Percentiles rank a stretch among this genome's conserved stretches.
Conservation (phyloP, 371 early-diverging fungal species). For the Quaeritorhiza haematococci region DNA sequence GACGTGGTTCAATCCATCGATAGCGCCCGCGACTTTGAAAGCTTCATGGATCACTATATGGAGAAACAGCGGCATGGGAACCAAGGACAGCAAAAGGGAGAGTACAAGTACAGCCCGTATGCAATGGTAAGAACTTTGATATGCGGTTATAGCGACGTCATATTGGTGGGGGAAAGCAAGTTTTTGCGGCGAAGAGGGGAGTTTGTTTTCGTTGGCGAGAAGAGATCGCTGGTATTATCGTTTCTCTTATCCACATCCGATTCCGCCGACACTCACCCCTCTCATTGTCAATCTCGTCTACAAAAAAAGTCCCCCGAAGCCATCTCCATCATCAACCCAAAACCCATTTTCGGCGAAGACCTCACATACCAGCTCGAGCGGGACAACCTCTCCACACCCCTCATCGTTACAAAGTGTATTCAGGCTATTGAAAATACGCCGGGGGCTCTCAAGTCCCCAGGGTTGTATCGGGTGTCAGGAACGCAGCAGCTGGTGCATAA, state of each 20-base stretch:
- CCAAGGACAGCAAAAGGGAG: conserved; percentile 20
- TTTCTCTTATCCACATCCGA: too few species aligned
- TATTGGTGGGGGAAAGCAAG: too few species aligned
- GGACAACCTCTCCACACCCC: conserved; percentile 64
- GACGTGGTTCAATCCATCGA: conserved; percentile 53
- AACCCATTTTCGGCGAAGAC: conserved; percentile 64
- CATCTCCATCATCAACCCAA: conserved; percentile 51
- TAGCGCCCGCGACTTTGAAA: conserved; percentile 35
- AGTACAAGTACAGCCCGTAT: conserved; percentile 28
- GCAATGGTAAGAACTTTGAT: background rate
- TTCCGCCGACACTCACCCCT: too few species aligned
- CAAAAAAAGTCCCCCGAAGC: conserved; percentile 56
- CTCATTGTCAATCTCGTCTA: too few species aligned
- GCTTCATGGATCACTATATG: conserved; percentile 18
- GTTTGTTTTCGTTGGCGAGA: too few species aligned
- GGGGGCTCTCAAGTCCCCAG: conserved; percentile 46
- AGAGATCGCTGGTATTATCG: too few species aligned
- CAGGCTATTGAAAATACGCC: conserved; percentile 62
- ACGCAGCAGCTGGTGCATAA: conserved; percentile 61
- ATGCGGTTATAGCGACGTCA: too few species aligned
- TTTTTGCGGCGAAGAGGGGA: too few species aligned
- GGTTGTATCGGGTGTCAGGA: conserved; percentile 83
- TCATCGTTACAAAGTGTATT: conserved; percentile 67
- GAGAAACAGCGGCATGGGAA: conserved; percentile 21
- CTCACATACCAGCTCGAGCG: conserved; percentile 56